Evolutionary conservation across 2,329 filamentous ascomycete species (phyloP), one percentile per base, ranked within the genome.

Genomic region (Monosporascus sp.): DNA sequence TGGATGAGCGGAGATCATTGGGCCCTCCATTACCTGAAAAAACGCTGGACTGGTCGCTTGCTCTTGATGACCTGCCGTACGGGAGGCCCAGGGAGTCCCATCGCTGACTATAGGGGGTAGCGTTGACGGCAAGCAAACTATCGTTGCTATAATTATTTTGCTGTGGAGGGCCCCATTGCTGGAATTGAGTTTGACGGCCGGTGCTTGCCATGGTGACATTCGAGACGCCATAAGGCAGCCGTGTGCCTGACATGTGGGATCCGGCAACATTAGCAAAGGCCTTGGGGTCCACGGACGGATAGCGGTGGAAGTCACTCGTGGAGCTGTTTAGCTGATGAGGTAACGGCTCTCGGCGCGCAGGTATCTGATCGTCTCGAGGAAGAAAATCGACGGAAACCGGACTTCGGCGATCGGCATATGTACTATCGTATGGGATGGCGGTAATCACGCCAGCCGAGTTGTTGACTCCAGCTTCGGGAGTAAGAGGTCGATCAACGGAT

Each of bases 311-410:
- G 71, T 97, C 92, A 62, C 76, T 75, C 48, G 83, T 83, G 60
- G 77, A 79, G 72, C 90, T 92, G 70, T 90, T 92, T 51, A 95
- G 74, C 65, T 96, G 90, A 70, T 94, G 89, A 31, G 91, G 89
- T 54, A 89, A 78, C 54, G 88, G 88, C 52, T 94, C 88, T 67
- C 85, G 84, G 61, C 85, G 81, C 52, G 77, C 72, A 22, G 82
- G 77, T 61, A 78, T 70, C 65, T 87, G 83, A 57, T 89, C 86
- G 53, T 79, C 73, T 65, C 83, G 82, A 49, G 87, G 85, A 44
- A 90, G 75, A 66, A 88, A 89, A 46, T 95, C 88, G 65, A 89
- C 78, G 39, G 87, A 74, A 54, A 90, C 80, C 5, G 90, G 87
- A 24, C 85, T 87, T 65, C 83, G 84, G 48, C 80, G 80, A 68